Evolutionary conservation across 495 filamentous ascomycete species (phyloP).

Genomic region (Collariella sp.): DNA sequence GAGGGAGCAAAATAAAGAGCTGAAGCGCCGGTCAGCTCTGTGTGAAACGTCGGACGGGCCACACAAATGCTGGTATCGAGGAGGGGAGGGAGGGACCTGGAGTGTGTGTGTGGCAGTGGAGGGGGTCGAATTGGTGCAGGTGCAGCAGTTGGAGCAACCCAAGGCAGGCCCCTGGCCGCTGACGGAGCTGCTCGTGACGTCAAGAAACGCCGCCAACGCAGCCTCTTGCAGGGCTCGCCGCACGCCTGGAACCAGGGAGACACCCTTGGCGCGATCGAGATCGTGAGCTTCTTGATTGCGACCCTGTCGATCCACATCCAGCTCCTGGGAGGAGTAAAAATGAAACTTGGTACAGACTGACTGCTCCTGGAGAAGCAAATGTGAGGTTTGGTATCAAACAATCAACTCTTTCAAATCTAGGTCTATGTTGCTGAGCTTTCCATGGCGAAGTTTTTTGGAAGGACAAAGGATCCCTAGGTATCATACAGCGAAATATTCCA

Average conservation of each 20-base stretch:
- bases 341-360: no score
- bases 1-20: background rate
- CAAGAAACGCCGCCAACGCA: constrained; percentile 1
- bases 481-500: no score
- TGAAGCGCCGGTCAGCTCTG: background rate
- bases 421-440: no score
- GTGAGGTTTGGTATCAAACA: no score
- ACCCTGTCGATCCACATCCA: constrained; percentile 2
- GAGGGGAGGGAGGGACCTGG: background rate
- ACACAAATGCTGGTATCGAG: background rate
- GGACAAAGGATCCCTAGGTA: no score
- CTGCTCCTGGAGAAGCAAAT: no score
- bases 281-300: background rate
- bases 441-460: no score
- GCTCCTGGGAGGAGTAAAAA: no score
- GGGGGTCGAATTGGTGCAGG: constrained; percentile 6
- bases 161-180: background rate
- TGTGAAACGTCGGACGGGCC: constrained; percentile 1
- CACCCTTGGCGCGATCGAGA: background rate
- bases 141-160: no score
- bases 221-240: background rate
- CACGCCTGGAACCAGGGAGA: background rate
- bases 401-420: no score
- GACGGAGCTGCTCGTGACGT: constrained; percentile 3
- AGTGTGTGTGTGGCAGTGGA: background rate